Percentiles rank a stretch among this genome's conserved stretches.
Conservation (phyloP, 495 filamentous ascomycete species). For the Terfezia claveryi region DNA sequence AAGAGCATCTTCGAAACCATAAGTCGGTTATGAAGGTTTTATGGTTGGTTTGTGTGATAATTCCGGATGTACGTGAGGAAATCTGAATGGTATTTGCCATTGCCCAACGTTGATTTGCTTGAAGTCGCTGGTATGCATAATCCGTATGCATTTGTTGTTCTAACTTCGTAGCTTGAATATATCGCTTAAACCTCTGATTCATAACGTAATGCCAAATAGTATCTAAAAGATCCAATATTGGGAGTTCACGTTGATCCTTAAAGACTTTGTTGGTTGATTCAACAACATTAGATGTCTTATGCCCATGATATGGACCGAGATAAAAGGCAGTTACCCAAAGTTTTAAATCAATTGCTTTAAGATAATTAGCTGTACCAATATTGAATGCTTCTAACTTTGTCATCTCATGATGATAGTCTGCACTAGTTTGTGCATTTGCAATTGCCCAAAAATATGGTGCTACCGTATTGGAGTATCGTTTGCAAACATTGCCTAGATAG, state of each 20-base stretch:
- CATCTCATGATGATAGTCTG: not conserved
- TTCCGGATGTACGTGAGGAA: no score
- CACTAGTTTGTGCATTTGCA: not conserved
- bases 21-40: no score
- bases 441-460: not conserved
- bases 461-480: not conserved
- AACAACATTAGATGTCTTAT: constrained; percentile 6
- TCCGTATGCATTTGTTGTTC: not conserved
- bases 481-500: no score
- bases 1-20: not conserved
- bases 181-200: not conserved
- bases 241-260: constrained; percentile 1
- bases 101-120: no score
- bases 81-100: no score
- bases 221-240: constrained; percentile 2
- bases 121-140: no score
- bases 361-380: no score
- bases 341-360: no score
- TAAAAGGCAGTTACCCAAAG: not conserved
- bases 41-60: no score
- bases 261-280: constrained; percentile 5
- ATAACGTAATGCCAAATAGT: constrained; percentile 6
- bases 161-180: not conserved
- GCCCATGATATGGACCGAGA: not conserved
- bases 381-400: no score